Conservation (phyloP, 257 asterid genomes). For the Penstemon eatonii region DNA sequence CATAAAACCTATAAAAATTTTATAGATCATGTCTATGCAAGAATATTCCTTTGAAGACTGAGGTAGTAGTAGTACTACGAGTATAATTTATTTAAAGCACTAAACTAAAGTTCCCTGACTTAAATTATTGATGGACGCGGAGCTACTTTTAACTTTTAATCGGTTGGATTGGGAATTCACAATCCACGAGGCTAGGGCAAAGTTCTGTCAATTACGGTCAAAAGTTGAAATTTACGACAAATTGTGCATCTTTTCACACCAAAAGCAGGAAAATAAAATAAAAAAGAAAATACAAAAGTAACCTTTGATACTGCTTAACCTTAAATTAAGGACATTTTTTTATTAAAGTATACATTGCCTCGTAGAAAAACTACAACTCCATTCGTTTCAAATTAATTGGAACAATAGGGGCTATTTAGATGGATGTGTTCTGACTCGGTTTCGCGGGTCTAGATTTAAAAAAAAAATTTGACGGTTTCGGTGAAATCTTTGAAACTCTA, state of each 20-base stretch:
- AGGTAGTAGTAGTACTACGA: background rate
- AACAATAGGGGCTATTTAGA: no score
- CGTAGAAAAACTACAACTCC: no score
- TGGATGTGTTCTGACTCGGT: no score
- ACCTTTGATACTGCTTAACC: background rate
- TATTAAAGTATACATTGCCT: no score
- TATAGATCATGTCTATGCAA: no score
- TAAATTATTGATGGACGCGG: background rate
- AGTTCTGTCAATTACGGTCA: slow-evolving; percentile 17
- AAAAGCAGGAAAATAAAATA: background rate
- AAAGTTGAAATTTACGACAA: slow-evolving; percentile 22
- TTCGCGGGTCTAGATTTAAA: no score
- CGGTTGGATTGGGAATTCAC: background rate
- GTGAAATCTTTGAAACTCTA: no score
- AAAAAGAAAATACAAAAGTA: background rate
- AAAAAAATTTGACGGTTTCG: no score
- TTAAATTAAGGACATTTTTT: background rate
- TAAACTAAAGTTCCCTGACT: background rate
- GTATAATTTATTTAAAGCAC: no score
- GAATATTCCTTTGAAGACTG: background rate
- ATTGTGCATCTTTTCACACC: slow-evolving; percentile 18
- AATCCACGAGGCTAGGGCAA: slow-evolving; percentile 3
- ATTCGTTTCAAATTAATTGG: no score
- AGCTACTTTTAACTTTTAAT: background rate
- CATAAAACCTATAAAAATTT: no score